These are phyloP conservation scores for Melanogaster broomeanus DNA, from an alignment of 768 basidiomycete species.

Conservation along the genomic window DNA sequence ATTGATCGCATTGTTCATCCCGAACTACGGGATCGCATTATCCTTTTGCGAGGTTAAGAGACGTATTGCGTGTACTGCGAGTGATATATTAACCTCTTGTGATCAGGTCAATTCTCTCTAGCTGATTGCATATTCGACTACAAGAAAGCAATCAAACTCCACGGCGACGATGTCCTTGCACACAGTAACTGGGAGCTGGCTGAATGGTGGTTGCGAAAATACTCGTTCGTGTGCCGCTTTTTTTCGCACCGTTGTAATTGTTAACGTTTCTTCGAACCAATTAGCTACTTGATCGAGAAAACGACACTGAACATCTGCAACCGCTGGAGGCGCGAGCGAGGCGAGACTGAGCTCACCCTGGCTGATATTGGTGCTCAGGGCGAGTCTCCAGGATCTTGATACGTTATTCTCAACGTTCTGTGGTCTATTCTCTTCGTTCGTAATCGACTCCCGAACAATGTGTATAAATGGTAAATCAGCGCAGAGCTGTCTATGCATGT, in stretches of 20 bases:
- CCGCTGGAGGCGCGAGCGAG: slow-evolving; percentile 86
- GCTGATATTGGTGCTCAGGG: slow-evolving; percentile 48
- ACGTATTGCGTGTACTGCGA: slow-evolving; percentile 17
- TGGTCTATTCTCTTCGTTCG: slow-evolving; percentile 9
- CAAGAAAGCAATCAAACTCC: slow-evolving; percentile 66
- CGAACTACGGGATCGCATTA: slow-evolving; percentile 88
- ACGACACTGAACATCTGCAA: slow-evolving; percentile 72
- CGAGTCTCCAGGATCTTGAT: slow-evolving; percentile 28
- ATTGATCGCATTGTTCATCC: slow-evolving; percentile 91
- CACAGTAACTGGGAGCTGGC: slow-evolving; percentile 89
- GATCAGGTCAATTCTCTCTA: slow-evolving; percentile 72
- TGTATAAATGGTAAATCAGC: slow-evolving; percentile 5
- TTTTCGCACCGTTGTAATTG: background rate
- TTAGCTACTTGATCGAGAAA: slow-evolving; percentile 78
- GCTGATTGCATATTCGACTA: slow-evolving; percentile 81
- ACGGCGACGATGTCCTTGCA: slow-evolving; percentile 90
- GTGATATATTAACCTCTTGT: slow-evolving; percentile 6
- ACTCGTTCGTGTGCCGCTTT: slow-evolving; percentile 50
- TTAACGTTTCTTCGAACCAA: slow-evolving; percentile 3
- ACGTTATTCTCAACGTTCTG: background rate
- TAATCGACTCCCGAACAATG: too few species aligned
- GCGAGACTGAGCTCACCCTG: slow-evolving; percentile 68
- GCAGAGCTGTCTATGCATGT: slow-evolving; percentile 1
- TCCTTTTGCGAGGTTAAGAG: slow-evolving; percentile 70
- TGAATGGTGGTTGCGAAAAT: slow-evolving; percentile 81